These are phyloP conservation scores for Glycine tomentella DNA, from an alignment of 306 rosid genomes.

Conservation along the genomic window DNA sequence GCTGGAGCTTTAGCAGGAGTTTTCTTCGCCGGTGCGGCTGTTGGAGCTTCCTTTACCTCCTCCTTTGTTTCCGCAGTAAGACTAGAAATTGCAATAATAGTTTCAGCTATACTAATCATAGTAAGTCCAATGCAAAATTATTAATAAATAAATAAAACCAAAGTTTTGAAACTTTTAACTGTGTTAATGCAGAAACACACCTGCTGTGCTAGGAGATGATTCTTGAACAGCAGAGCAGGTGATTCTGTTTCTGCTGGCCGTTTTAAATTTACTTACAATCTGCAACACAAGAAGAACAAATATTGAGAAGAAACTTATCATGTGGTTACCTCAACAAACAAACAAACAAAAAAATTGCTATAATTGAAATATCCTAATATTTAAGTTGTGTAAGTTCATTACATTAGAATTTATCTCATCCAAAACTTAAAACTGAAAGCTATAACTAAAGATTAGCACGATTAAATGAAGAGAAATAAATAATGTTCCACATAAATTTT, in stretches of 20 bases:
- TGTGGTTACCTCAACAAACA: not conserved
- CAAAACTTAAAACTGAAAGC: conserved; percentile 1
- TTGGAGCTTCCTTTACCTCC: conserved; percentile 62
- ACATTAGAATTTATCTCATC: not conserved
- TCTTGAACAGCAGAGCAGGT: conserved; percentile 88
- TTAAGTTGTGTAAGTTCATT: not conserved
- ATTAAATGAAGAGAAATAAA: not conserved
- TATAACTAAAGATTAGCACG: not conserved
- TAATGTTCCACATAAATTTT: not conserved
- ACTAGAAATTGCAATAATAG: conserved; percentile 12
- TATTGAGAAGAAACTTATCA: conserved; percentile 25
- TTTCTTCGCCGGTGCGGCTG: conserved; percentile 70
- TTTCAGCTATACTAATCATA: conserved; percentile 5
- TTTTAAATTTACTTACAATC: conserved; percentile 54
- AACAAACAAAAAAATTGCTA: not conserved
- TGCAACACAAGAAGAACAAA: conserved; percentile 47
- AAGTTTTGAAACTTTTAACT: not conserved
- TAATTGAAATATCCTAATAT: conserved; percentile 15
- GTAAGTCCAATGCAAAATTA: not conserved
- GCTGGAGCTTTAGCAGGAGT: conserved; percentile 75
- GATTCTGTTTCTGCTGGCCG: conserved; percentile 51
- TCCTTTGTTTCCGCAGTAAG: conserved; percentile 61
- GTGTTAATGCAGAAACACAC: conserved; percentile 51
- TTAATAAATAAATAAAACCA: not conserved
- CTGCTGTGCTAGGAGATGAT: conserved; percentile 73